Evolutionary conservation across 768 basidiomycete genomes (phyloP), one percentile per base, ranked within the genome.

Genomic region (Suillus alpinus): DNA sequence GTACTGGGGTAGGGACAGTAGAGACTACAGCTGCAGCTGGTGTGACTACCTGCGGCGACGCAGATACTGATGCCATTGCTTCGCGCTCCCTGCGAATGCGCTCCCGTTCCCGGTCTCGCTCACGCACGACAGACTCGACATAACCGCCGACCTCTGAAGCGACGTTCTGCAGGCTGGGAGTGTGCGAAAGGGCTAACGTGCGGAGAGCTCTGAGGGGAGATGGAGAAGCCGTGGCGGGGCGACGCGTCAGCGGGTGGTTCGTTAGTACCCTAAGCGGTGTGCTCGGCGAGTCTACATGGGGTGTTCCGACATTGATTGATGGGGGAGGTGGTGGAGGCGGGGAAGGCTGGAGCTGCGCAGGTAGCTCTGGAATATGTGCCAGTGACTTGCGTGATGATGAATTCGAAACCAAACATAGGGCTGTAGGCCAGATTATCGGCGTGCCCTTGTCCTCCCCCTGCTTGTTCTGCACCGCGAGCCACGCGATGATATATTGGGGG

Each of bases 371-470:
- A 41, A 89, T 77, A 65, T 82, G 78, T 20, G 81, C 70, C 40
- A 89, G 77, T 18, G 78, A 76, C 10, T 75, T 71, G 8, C 80
- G 77, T 59, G 78, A 69, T 50, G 74, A 66, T 16, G 77, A 71
- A 62, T 65, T 77, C 71, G 71, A 80, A n/a, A 71, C 76, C 74
- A 71, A 78, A 63, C 86, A 89, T 4, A 93, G 81, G 1, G 77
- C 72, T 2, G 81, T 73, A 1, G 92, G 91, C 78, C 91, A 93
- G 63, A 92, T 84, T 53, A 89, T 76, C n/a, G 82, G 77, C 34
- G 90, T 75, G 0, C 91, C 91, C 66, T 91, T 92, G 64, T 91
- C 89, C 69, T 92, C 91, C 36, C 88, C 89, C 64, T 88, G 89
- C 63, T 82, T 86, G 66, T 90, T 90, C 71, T 91, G 84, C 20